Conservation (phyloP, 2,329 filamentous ascomycete genomes). For the Rutstroemia sp. region DNA sequence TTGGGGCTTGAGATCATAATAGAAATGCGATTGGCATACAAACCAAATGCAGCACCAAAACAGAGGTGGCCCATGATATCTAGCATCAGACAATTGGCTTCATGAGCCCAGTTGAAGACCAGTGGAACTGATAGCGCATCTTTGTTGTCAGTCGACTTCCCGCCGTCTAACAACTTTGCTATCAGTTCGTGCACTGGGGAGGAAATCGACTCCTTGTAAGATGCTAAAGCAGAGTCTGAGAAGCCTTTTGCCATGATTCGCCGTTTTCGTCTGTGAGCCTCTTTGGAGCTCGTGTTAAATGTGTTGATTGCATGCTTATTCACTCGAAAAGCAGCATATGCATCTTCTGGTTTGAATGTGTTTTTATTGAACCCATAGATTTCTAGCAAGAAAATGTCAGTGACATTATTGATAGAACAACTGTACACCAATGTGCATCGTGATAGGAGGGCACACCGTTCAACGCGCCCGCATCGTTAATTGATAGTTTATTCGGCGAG, state of each 20-base stretch:
- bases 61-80: too few relatives aligned
- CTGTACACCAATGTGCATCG: background rate
- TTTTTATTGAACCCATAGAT: background rate
- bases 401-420: too few relatives aligned
- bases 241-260: background rate
- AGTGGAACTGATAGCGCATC: too few relatives aligned
- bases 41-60: too few relatives aligned
- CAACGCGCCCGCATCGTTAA: background rate
- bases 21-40: too few relatives aligned
- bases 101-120: too few relatives aligned
- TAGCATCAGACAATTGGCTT: too few relatives aligned
- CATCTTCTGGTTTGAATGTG: background rate
- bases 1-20: too few relatives aligned
- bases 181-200: background rate
- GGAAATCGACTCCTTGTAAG: background rate
- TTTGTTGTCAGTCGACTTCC: too few relatives aligned
- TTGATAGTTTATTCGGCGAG: background rate
- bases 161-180: too few relatives aligned
- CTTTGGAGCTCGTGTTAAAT: background rate
- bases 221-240: background rate
- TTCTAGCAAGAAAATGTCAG: background rate
- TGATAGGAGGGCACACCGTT: background rate
- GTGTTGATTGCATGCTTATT: background rate
- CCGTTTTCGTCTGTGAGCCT: background rate
- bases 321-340: background rate